A percentile compares a stretch with the other conserved stretches of the same genome.
These are phyloP conservation scores for Chaetothyriales sp. DNA, from an alignment of 2,329 filamentous ascomycete species.

Conservation along the genomic window DNA sequence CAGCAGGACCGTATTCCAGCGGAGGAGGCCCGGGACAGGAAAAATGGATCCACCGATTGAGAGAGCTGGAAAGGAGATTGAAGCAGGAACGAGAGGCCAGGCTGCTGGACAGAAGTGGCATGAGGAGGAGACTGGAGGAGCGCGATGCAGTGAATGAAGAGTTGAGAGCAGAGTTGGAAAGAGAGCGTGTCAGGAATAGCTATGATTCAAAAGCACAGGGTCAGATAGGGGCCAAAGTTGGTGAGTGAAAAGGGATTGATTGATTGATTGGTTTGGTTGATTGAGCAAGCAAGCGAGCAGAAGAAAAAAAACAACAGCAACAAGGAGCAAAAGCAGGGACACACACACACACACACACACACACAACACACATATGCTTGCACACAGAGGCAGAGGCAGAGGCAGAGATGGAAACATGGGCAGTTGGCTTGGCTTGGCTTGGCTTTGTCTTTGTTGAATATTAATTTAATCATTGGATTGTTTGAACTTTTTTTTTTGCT, in stretches of 20 bases:
- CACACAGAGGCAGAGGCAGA: too few relatives aligned
- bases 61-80: conserved; percentile 74
- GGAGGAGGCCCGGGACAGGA: conserved; percentile 40
- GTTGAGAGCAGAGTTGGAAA: conserved; percentile 48
- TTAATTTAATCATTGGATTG: too few relatives aligned
- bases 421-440: too few relatives aligned
- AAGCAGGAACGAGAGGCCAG: conserved; percentile 81
- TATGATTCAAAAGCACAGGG: conserved; percentile 8
- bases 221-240: not conserved
- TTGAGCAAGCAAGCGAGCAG: too few relatives aligned
- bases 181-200: conserved; percentile 32
- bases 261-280: too few relatives aligned
- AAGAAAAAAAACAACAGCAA: too few relatives aligned
- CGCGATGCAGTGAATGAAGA: conserved; percentile 60
- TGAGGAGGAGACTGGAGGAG: conserved; percentile 63
- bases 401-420: too few relatives aligned
- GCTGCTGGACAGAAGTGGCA: conserved; percentile 68
- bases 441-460: too few relatives aligned
- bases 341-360: too few relatives aligned
- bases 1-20: not conserved
- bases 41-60: conserved; percentile 69
- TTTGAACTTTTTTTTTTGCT: too few relatives aligned
- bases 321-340: too few relatives aligned
- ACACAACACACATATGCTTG: too few relatives aligned
- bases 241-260: not conserved